Evolutionary conservation across 257 asterid genomes (phyloP).

Genomic region (Salvia rosmarinus): DNA sequence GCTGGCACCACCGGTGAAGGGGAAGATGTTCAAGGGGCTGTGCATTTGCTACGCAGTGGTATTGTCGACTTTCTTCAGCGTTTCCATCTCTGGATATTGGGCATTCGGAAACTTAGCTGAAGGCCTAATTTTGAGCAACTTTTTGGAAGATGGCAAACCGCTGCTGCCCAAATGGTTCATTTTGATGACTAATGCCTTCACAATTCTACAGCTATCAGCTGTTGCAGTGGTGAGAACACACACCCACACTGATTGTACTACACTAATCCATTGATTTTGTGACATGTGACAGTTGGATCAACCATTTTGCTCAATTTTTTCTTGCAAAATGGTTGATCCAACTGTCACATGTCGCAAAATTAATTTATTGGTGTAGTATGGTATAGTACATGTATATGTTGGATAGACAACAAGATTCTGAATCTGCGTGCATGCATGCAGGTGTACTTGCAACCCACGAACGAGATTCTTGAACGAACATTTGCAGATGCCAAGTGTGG

Average conservation of each 20-base stretch:
- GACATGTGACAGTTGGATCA: too few species aligned
- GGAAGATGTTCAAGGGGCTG: constrained; percentile 94
- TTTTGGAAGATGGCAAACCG: constrained; percentile 54
- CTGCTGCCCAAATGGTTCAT: constrained; percentile 75
- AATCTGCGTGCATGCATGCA: too few species aligned
- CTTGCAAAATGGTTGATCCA: too few species aligned
- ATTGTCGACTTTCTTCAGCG: constrained; percentile 67
- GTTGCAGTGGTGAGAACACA: constrained; percentile 72
- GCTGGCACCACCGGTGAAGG: constrained; percentile 79
- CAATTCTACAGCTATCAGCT: constrained; percentile 84
- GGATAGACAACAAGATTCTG: too few species aligned
- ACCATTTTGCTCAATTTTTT: too few species aligned
- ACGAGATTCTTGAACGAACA: constrained; percentile 71
- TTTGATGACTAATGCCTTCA: constrained; percentile 65
- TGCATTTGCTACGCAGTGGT: constrained; percentile 73
- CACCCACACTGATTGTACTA: too few species aligned
- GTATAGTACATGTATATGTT: too few species aligned
- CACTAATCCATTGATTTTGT: too few species aligned
- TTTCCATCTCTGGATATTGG: constrained; percentile 89
- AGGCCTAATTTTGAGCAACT: constrained; percentile 68
- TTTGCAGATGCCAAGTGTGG: constrained; percentile 63
- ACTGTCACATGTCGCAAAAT: too few species aligned
- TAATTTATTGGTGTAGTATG: too few species aligned
- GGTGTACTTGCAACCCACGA: constrained; percentile 94
- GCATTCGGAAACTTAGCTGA: constrained; percentile 76